A percentile compares a stretch with the other conserved stretches of the same genome.
Evolutionary conservation across 1,284 basidiomycete genomes (phyloP).

Genomic region (Tilletia caries): DNA sequence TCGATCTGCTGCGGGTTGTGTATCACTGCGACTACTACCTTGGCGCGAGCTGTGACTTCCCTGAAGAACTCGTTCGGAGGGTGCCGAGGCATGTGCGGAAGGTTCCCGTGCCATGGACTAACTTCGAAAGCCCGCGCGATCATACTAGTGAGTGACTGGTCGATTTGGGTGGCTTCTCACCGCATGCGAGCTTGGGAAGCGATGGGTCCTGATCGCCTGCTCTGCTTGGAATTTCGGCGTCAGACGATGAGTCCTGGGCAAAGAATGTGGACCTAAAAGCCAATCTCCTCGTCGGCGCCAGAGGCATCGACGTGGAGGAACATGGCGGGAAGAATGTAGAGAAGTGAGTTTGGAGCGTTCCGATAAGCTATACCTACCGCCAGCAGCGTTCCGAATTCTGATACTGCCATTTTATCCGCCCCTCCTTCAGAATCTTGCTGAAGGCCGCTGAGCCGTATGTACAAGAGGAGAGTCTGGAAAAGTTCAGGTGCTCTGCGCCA

Average conservation of each 20-base stretch:
- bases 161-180: neutral
- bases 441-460: slow-evolving; percentile 29
- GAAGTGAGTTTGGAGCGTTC: neutral
- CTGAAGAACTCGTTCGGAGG: slow-evolving; percentile 44
- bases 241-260: slow-evolving; percentile 36
- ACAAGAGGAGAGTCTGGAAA: slow-evolving; percentile 41
- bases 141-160: slow-evolving; percentile 17
- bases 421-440: slow-evolving; percentile 19
- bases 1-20: slow-evolving; percentile 44
- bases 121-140: slow-evolving; percentile 28
- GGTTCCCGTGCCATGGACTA: slow-evolving; percentile 22
- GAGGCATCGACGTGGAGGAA: slow-evolving; percentile 28
- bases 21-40: slow-evolving; percentile 51
- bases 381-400: neutral
- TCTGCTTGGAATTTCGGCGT: neutral
- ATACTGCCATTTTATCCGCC: neutral
- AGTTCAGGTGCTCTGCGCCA: slow-evolving; percentile 42
- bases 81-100: slow-evolving; percentile 35
- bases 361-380: neutral
- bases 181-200: too few species aligned
- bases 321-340: slow-evolving; percentile 32
- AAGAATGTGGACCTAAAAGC: slow-evolving; percentile 41
- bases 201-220: too few species aligned
- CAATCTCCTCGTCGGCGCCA: slow-evolving; percentile 27
- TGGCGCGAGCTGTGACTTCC: slow-evolving; percentile 43